Conservation (phyloP, 1,139 yeast species). For the Protomyces pachydermus region DNA sequence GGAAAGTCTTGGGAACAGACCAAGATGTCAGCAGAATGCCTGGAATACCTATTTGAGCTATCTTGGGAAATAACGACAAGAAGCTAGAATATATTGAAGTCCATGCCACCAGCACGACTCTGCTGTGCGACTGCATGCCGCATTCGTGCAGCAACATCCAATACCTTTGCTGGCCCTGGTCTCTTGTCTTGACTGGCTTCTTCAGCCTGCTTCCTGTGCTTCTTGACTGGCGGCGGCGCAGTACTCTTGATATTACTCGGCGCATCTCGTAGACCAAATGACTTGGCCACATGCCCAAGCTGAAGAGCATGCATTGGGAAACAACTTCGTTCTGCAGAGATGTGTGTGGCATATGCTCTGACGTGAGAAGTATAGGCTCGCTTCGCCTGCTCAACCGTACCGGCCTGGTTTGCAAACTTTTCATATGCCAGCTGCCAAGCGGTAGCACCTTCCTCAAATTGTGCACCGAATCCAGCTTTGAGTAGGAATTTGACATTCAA, state of each 20-base stretch:
- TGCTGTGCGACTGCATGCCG: neutral
- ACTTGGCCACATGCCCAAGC: slow-evolving; percentile 90
- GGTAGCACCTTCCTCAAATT: slow-evolving; percentile 94
- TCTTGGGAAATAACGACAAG: neutral
- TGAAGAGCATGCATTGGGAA: slow-evolving; percentile 80
- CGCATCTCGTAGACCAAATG: slow-evolving; percentile 89
- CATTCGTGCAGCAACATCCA: neutral
- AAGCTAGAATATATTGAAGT: neutral
- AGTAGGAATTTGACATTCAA: slow-evolving; percentile 41
- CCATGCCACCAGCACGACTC: neutral
- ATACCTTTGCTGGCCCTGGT: neutral
- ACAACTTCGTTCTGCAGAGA: slow-evolving; percentile 65
- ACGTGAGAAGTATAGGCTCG: slow-evolving; percentile 83
- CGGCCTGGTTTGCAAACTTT: slow-evolving; percentile 60
- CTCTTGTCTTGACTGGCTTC: neutral
- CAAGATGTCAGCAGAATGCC: slow-evolving; percentile 84
- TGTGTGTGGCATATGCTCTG: slow-evolving; percentile 95
- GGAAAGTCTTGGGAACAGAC: slow-evolving; percentile 80
- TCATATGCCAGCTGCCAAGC: slow-evolving; percentile 92
- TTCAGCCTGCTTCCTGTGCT: neutral
- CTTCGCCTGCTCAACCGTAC: slow-evolving; percentile 57
- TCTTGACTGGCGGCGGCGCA: neutral
- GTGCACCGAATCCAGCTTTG: slow-evolving; percentile 49
- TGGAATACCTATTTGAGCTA: slow-evolving; percentile 63
- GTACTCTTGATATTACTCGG: slow-evolving; percentile 66